Evolutionary conservation across 257 asterid species (phyloP).

Genomic region (Penstemon eatonii): DNA sequence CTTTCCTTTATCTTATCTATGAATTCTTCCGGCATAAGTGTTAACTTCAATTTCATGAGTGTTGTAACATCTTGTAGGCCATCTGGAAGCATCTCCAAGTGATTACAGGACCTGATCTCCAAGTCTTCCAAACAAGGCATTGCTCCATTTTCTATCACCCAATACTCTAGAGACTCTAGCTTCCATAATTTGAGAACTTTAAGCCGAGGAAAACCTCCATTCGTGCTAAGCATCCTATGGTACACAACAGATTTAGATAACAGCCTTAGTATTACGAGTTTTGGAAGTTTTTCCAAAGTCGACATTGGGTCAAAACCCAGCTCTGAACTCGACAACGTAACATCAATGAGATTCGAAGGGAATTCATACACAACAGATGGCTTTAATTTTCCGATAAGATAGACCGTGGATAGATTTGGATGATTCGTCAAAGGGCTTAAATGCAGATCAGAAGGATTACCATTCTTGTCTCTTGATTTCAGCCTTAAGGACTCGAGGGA

Average conservation of each 20-base stretch:
- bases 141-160: constrained; percentile 24
- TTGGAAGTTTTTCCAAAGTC: constrained; percentile 22
- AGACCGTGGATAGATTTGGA: constrained; percentile 22
- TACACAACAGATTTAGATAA: constrained; percentile 6
- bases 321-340: constrained; percentile 30
- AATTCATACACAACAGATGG: constrained; percentile 12
- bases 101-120: constrained; percentile 29
- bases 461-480: constrained; percentile 26
- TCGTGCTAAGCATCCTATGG: constrained; percentile 4
- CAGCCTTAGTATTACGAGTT: constrained; percentile 29
- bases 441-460: constrained; percentile 26
- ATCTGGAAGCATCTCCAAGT: constrained; percentile 23
- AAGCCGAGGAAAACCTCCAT: constrained; percentile 24
- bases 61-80: background rate
- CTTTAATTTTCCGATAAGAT: constrained; percentile 32
- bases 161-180: constrained; percentile 18
- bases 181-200: constrained; percentile 31
- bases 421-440: constrained; percentile 10
- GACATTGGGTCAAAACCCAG: constrained; percentile 23
- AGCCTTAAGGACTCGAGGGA: constrained; percentile 31
- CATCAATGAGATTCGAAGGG: constrained; percentile 22
- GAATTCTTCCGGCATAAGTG: constrained; percentile 10
- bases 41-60: constrained; percentile 9
- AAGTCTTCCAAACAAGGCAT: constrained; percentile 28
- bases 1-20: background rate